phyloP scores from a whole-genome alignment of 371 early-diverging fungal genomes.

The Apophysomyces sp. region DNA sequence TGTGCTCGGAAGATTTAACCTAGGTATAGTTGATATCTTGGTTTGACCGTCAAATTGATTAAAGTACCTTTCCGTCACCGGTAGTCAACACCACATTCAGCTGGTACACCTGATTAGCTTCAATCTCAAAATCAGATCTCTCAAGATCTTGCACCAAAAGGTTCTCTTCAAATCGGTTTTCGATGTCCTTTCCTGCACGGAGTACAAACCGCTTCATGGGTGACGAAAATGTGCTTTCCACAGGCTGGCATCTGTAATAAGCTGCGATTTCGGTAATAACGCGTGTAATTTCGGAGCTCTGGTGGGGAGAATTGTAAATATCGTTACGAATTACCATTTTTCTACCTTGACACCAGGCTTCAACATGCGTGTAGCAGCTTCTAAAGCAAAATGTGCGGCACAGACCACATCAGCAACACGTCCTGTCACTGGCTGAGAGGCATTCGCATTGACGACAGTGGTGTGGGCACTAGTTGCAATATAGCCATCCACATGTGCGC shows the following conservation, averaged over 20 bases:
- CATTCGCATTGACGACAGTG: slow-evolving; percentile 66
- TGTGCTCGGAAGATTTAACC: slow-evolving; percentile 62
- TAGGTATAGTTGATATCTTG: background rate
- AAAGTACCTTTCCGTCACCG: slow-evolving; percentile 68
- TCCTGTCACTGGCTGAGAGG: slow-evolving; percentile 67
- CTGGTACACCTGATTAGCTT: slow-evolving; percentile 81
- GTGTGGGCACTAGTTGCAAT: slow-evolving; percentile 87
- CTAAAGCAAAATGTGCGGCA: slow-evolving; percentile 82
- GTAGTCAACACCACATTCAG: slow-evolving; percentile 82
- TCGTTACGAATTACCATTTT: background rate
- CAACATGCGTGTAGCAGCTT: slow-evolving; percentile 78
- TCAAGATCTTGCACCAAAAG: slow-evolving; percentile 61
- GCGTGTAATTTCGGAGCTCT: slow-evolving; percentile 72
- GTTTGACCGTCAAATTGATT: background rate
- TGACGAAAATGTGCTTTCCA: slow-evolving; percentile 84
- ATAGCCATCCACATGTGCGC: slow-evolving; percentile 93
- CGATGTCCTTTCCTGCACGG: slow-evolving; percentile 81
- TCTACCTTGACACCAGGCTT: slow-evolving; percentile 71
- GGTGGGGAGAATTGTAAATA: slow-evolving; percentile 17
- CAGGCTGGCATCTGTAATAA: slow-evolving; percentile 83
- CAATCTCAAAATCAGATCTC: slow-evolving; percentile 65
- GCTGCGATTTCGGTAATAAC: slow-evolving; percentile 75
- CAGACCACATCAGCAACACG: slow-evolving; percentile 75
- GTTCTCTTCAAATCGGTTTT: slow-evolving; percentile 79
- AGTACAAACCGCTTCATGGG: slow-evolving; percentile 82